Conservation (phyloP, 257 asterid species). For the Penstemon barbatus region DNA sequence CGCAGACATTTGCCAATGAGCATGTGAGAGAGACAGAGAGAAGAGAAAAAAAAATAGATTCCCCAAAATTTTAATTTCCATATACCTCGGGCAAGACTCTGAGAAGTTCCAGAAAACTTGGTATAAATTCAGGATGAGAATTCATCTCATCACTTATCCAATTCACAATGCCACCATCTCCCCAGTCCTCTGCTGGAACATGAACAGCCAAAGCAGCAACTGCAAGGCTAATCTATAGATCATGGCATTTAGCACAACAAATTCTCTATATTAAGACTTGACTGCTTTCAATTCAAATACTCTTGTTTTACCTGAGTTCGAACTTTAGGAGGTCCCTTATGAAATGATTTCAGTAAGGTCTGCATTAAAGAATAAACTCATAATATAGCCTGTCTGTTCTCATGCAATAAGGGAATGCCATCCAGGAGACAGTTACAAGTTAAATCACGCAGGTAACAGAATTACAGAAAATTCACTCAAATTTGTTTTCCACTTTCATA, state of each 20-base stretch:
- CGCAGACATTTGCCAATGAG: not conserved
- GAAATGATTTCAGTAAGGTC: constrained; percentile 86
- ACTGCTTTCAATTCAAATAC: constrained; percentile 25
- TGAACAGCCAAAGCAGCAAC: constrained; percentile 99
- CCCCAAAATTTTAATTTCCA: constrained; percentile 17
- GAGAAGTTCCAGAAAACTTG: constrained; percentile 96
- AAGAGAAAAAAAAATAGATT: not conserved
- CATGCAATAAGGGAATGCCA: constrained; percentile 21
- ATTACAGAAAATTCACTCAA: constrained; percentile 8
- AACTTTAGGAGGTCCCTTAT: constrained; percentile 91
- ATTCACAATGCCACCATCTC: constrained; percentile 85
- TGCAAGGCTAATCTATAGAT: constrained; percentile 94
- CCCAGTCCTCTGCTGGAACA: constrained; percentile 93
- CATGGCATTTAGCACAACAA: constrained; percentile 46
- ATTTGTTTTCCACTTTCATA: constrained; percentile 9
- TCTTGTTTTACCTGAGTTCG: constrained; percentile 81
- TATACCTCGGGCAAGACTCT: constrained; percentile 96
- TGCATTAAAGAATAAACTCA: constrained; percentile 45
- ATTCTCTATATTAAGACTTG: constrained; percentile 27
- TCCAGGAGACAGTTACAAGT: constrained; percentile 17
- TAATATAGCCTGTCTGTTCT: constrained; percentile 1
- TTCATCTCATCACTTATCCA: constrained; percentile 95
- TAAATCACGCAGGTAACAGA: constrained; percentile 16
- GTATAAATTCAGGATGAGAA: constrained; percentile 81
- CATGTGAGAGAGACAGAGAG: constrained; percentile 1